Percentiles rank a stretch among this genome's conserved stretches.
phyloP scores from a whole-genome alignment of 441 rosid species.

The Rhodomyrtus psidioides region DNA sequence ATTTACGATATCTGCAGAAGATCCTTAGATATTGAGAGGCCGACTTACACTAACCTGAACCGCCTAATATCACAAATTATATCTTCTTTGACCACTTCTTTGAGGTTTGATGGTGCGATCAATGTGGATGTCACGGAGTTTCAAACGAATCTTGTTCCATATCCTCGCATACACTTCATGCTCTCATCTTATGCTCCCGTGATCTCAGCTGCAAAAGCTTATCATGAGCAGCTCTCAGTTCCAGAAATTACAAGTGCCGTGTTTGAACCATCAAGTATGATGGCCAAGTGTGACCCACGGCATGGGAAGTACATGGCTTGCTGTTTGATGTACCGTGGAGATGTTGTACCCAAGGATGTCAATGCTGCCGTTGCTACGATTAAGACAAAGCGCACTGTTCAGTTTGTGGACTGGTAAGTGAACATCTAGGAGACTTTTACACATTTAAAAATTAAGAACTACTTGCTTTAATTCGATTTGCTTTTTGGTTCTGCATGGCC shows the following conservation, averaged over 20 bases:
- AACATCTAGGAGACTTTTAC: not conserved
- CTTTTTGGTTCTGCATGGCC: not conserved
- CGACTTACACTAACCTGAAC: conserved; percentile 68
- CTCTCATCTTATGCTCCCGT: conserved; percentile 80
- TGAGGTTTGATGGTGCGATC: conserved; percentile 87
- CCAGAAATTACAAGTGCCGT: conserved; percentile 75
- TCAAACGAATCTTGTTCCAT: conserved; percentile 83
- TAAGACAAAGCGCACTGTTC: conserved; percentile 69
- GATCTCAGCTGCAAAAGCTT: conserved; percentile 79
- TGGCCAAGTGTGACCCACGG: conserved; percentile 87
- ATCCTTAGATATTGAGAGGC: conserved; percentile 76
- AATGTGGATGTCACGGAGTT: conserved; percentile 78
- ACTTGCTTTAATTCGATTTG: not conserved
- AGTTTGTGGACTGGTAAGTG: conserved; percentile 82
- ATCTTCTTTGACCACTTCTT: conserved; percentile 68
- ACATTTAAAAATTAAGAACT: not conserved
- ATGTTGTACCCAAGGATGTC: conserved; percentile 79
- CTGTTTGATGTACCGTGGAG: conserved; percentile 82
- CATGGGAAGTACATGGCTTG: conserved; percentile 85
- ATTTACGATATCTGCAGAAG: conserved; percentile 75
- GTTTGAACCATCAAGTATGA: conserved; percentile 76
- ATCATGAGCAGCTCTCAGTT: conserved; percentile 69
- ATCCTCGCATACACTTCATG: conserved; percentile 87
- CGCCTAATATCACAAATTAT: conserved; percentile 66
- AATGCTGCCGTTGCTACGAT: conserved; percentile 68